Base-by-base conservation (phyloP, 441 rosid genomes). In the Brassica hybrid region DNA sequence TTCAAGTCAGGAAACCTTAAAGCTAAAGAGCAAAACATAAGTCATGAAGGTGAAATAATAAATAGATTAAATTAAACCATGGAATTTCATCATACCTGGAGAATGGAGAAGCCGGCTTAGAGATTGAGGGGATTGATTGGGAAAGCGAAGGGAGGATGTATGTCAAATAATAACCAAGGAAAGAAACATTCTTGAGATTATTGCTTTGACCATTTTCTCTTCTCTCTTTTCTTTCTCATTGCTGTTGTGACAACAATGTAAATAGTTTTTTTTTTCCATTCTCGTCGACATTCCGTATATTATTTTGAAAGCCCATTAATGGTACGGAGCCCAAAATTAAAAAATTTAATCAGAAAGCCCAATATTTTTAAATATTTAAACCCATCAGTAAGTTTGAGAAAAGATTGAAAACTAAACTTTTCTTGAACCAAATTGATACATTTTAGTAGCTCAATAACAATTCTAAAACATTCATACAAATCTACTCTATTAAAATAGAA, bases 91-190 rank as follows among this genome's bases (percentile, higher is more conserved):
- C 59, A 54, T 54, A 54, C 59, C 59, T 54, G 59, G 59, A 54
- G 59, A 50, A 54, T 54, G 23, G 59, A 54, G 59, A 54, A 54
- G 9, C 59, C 59, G 21, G 59, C 23, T 54, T 54, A 52, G 58
- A 17, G 59, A 54, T 54, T 54, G 59, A 54, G 59, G 11, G 11
- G 59, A 54, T 54, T 8, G 52, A 11, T 9, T 5, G 50, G 50
- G 12, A 5, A 4, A 7, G n/a, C 3, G n/a, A 9, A 45, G 54
- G n/a, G 17, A 13, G 21, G 59, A 54, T 54, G 59, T 9, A 17
- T 54, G 23, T 54, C 21, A 54, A 45, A 16, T 54, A 54, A 16
- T 17, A 54, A 45, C 19, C 59, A 54, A 54, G 23, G 59, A 54
- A 54, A 17, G 23, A 54, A 54, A 54, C 23, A 2, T 54, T 52